phyloP scores from a whole-genome alignment of 1,284 basidiomycete genomes.

The Apiotrichum montevideense region DNA sequence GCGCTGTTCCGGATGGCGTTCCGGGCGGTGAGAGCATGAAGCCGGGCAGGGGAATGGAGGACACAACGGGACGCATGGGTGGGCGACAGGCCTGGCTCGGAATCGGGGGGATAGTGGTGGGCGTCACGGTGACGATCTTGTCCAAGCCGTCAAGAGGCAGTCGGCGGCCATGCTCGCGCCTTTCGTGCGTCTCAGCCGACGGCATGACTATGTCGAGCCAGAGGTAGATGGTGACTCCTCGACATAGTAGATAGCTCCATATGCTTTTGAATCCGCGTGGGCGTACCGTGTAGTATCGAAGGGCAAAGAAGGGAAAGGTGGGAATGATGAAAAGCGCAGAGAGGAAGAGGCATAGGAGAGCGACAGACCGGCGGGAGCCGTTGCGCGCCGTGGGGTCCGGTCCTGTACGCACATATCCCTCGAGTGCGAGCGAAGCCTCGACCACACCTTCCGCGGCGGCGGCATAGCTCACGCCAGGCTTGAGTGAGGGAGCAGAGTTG shows the following conservation, averaged over 20 bases:
- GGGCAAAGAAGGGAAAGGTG: not conserved
- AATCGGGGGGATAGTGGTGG: not conserved
- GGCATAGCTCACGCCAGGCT: not conserved
- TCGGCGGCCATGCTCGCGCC: not conserved
- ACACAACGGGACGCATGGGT: not conserved
- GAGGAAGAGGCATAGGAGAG: not conserved
- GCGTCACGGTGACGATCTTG: not conserved
- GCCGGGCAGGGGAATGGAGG: not conserved
- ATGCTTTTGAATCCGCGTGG: not conserved
- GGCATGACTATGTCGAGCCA: not conserved
- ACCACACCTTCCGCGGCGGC: not conserved
- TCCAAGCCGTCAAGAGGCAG: not conserved
- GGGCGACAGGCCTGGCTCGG: not conserved
- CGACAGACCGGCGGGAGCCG: not conserved
- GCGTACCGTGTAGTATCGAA: not conserved
- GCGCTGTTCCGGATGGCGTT: not conserved
- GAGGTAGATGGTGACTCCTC: not conserved
- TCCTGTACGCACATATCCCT: not conserved
- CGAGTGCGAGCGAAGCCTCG: not conserved
- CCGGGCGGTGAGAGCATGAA: slow-evolving; percentile 20
- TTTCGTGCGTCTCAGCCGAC: not conserved
- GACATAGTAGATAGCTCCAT: not conserved
- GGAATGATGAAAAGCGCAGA: not conserved
- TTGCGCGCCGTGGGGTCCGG: not conserved
- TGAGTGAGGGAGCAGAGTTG: not conserved